These are phyloP conservation scores for Phytophthora hibernalis DNA, from an alignment of 352 stramenopile species.

Conservation along the genomic window DNA sequence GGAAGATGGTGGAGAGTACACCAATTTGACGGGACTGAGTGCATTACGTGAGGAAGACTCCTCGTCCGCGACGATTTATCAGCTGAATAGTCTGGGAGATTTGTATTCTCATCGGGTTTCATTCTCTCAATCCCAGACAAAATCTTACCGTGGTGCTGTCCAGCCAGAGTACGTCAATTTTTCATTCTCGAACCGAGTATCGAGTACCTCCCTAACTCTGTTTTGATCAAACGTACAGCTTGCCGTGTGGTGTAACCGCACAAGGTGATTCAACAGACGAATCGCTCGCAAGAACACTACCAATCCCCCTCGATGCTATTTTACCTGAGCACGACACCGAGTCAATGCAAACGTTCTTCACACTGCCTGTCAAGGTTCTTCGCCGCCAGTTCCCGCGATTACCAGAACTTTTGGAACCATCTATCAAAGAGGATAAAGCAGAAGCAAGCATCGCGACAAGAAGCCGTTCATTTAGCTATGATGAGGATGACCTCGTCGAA, in stretches of 20 bases:
- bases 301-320: conserved; percentile 65
- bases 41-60: conserved; percentile 40
- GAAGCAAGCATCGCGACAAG: neutral
- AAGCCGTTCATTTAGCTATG: conserved; percentile 24
- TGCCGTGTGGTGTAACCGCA: conserved; percentile 58
- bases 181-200: neutral
- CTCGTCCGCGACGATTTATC: conserved; percentile 52
- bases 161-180: conserved; percentile 62
- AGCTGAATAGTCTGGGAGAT: conserved; percentile 74
- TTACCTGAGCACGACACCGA: conserved; percentile 59
- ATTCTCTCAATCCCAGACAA: conserved; percentile 36
- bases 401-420: conserved; percentile 9
- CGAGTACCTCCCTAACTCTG: conserved; percentile 10
- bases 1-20: conserved; percentile 66
- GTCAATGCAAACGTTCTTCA: conserved; percentile 50
- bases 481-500: conserved; percentile 42
- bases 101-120: conserved; percentile 69
- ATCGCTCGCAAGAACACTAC: conserved; percentile 37
- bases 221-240: conserved; percentile 34
- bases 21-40: conserved; percentile 57
- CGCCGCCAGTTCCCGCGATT: conserved; percentile 60
- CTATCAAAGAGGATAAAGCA: conserved; percentile 1
- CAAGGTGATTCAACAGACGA: conserved; percentile 24
- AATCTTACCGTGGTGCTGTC: conserved; percentile 53
- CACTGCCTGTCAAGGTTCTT: conserved; percentile 55